phyloP scores from a whole-genome alignment of 2,329 filamentous ascomycete species.

The Helotiales sp. region DNA sequence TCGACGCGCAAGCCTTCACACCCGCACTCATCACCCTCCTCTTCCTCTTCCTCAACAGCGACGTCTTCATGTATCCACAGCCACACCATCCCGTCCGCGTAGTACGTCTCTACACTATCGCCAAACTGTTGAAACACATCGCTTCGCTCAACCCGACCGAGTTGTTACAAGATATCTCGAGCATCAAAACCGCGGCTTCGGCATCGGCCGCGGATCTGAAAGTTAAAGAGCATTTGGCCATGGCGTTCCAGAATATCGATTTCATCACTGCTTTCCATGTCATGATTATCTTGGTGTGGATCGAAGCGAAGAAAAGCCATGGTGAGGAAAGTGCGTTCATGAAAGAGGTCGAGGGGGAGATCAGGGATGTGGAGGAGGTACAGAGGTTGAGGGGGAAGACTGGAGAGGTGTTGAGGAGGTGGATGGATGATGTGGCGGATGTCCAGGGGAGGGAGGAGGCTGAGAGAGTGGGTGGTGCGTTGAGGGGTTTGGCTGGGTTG shows the following conservation, averaged over 20 bases:
- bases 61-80: constrained; percentile 56
- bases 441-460: constrained; percentile 21
- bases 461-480: constrained; percentile 6
- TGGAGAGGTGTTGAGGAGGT: constrained; percentile 18
- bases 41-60: constrained; percentile 44
- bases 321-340: constrained; percentile 54
- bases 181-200: not conserved
- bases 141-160: constrained; percentile 46
- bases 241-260: constrained; percentile 51
- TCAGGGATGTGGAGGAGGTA: constrained; percentile 55
- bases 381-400: constrained; percentile 25
- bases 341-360: constrained; percentile 51
- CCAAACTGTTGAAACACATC: constrained; percentile 57
- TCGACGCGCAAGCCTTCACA: constrained; percentile 51
- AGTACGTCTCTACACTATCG: constrained; percentile 56
- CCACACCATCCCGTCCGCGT: constrained; percentile 57
- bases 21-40: constrained; percentile 53
- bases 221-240: constrained; percentile 19
- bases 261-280: constrained; percentile 60
- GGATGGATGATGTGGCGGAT: constrained; percentile 21
- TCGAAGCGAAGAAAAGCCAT: constrained; percentile 50
- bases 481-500: constrained; percentile 23
- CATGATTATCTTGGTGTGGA: constrained; percentile 54
- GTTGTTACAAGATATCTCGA: not conserved
- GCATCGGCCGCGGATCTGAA: not conserved